Percentiles rank a stretch among this genome's conserved stretches.
phyloP scores from a whole-genome alignment of 1,284 basidiomycete genomes.

The Pascua guehoae region DNA sequence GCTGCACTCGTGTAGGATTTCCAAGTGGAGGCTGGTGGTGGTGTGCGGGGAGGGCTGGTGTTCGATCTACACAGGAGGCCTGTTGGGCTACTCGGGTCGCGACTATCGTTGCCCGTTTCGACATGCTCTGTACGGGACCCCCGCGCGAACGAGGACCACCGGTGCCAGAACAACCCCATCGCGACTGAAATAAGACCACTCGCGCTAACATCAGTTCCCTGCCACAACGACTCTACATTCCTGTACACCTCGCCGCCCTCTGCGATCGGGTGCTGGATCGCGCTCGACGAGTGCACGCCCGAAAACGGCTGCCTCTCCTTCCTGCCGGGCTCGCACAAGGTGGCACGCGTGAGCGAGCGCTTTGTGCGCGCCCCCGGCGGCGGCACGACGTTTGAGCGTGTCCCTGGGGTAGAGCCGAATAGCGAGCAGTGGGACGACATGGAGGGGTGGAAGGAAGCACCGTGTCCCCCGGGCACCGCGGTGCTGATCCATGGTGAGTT shows the following conservation, averaged over 20 bases:
- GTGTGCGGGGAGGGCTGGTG: background rate
- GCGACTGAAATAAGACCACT: too few species aligned
- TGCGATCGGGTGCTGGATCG: constrained; percentile 94
- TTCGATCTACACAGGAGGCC: background rate
- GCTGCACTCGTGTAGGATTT: too few species aligned
- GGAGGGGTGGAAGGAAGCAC: constrained; percentile 64
- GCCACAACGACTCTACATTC: constrained; percentile 58
- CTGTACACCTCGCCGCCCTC: constrained; percentile 82
- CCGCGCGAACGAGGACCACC: too few species aligned
- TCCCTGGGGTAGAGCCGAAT: constrained; percentile 53
- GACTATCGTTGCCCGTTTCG: too few species aligned
- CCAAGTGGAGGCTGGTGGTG: background rate
- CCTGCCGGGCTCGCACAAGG: constrained; percentile 82
- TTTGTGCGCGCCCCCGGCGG: constrained; percentile 71
- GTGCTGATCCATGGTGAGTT: constrained; percentile 73
- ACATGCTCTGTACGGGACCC: too few species aligned
- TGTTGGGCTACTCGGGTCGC: too few species aligned
- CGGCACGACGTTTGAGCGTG: constrained; percentile 68
- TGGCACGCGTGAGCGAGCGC: constrained; percentile 66
- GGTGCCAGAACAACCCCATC: too few species aligned
- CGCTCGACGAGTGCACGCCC: constrained; percentile 79
- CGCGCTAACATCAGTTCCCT: constrained; percentile 52
- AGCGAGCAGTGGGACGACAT: constrained; percentile 53
- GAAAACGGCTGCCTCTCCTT: constrained; percentile 87
- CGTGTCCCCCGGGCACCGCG: constrained; percentile 70